phyloP scores from a whole-genome alignment of 257 asterid genomes.

The Apocynum venetum region DNA sequence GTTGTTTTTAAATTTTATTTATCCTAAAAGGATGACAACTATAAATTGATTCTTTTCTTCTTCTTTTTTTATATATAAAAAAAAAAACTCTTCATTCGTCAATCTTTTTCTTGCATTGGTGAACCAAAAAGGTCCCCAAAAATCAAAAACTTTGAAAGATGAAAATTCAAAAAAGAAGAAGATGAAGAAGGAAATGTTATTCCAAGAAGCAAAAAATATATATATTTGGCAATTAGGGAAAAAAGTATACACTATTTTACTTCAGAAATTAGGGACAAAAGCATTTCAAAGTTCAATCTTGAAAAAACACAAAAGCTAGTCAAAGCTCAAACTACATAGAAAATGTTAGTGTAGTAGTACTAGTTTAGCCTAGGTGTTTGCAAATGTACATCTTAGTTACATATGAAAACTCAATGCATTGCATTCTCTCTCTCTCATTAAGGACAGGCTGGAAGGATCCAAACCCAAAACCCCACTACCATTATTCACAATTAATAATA shows the following conservation, averaged over 20 bases:
- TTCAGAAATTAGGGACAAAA: neutral
- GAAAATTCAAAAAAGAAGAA: neutral
- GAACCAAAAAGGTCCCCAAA: slow-evolving; percentile 7
- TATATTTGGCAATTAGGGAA: neutral
- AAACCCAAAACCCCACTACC: slow-evolving; percentile 57
- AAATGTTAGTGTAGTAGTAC: slow-evolving; percentile 4
- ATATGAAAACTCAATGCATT: slow-evolving; percentile 22
- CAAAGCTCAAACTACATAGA: slow-evolving; percentile 42
- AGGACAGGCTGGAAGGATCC: slow-evolving; percentile 71
- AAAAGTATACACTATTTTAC: neutral
- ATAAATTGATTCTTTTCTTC: slow-evolving; percentile 12
- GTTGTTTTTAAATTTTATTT: neutral
- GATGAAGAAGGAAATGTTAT: neutral
- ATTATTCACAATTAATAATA: slow-evolving; percentile 52
- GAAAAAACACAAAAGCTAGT: slow-evolving; percentile 33
- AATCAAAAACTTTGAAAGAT: neutral
- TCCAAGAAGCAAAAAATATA: neutral
- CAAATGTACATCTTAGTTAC: slow-evolving; percentile 28
- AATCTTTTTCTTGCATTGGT: slow-evolving; percentile 7
- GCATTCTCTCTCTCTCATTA: slow-evolving; percentile 24
- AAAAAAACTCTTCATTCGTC: neutral
- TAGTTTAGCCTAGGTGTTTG: slow-evolving; percentile 25
- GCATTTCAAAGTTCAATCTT: slow-evolving; percentile 25
- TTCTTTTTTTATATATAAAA: neutral
- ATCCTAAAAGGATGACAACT: neutral